phyloP scores from a whole-genome alignment of 371 early-diverging fungal species.

The Mucor irregularis region DNA sequence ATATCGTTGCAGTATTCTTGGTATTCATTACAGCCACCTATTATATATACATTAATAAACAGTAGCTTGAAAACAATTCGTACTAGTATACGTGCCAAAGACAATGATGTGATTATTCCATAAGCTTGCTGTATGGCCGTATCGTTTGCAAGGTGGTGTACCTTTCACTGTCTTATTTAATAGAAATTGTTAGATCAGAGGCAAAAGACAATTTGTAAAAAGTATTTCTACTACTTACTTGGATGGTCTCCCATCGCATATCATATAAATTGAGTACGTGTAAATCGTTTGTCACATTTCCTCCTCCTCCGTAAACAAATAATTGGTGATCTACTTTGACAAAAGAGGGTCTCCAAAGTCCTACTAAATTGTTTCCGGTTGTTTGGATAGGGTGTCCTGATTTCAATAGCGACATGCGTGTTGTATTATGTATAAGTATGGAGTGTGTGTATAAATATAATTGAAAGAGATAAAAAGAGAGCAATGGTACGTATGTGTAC shows the following conservation, averaged over 20 bases:
- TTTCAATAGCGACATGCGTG: constrained; percentile 26
- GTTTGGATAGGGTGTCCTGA: constrained; percentile 55
- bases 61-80: too few species aligned
- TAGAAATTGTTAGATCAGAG: not conserved
- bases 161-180: constrained; percentile 48
- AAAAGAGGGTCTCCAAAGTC: constrained; percentile 67
- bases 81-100: constrained; percentile 43
- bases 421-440: not conserved
- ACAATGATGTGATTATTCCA: constrained; percentile 56
- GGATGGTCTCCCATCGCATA: constrained; percentile 50
- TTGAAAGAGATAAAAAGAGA: constrained; percentile 2
- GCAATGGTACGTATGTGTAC: not conserved
- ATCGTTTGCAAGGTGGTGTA: constrained; percentile 54
- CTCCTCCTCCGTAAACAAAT: constrained; percentile 65
- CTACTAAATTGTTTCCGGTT: constrained; percentile 62
- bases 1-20: constrained; percentile 65
- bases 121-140: constrained; percentile 59
- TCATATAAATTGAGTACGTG: constrained; percentile 56
- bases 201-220: not conserved
- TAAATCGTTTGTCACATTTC: constrained; percentile 61
- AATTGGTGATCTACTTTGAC: constrained; percentile 60
- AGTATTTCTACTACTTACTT: constrained; percentile 40
- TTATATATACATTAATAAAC: too few species aligned
- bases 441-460: not conserved
- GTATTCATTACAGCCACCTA: constrained; percentile 59